Percentiles rank a stretch among this genome's conserved stretches.
phyloP scores from a whole-genome alignment of 805 yeast genomes.

The Saccharomycopsis vini region DNA sequence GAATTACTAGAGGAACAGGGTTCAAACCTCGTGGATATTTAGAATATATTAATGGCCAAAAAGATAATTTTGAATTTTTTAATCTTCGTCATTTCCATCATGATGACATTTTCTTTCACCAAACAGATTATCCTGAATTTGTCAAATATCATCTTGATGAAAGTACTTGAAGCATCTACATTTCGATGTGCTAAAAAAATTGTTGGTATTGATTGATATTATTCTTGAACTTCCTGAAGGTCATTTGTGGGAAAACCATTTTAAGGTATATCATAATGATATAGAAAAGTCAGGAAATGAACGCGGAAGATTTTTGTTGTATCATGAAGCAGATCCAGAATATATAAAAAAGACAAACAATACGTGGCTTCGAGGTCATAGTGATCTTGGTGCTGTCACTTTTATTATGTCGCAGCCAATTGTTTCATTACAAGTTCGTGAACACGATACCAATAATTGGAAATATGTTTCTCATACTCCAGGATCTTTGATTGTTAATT shows the following conservation, averaged over 20 bases:
- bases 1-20: conserved; percentile 35
- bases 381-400: conserved; percentile 32
- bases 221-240: conserved; percentile 40
- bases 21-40: conserved; percentile 37
- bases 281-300: conserved; percentile 32
- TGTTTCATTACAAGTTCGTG: conserved; percentile 32
- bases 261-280: conserved; percentile 28
- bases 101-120: conserved; percentile 13
- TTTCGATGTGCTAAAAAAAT: conserved; percentile 28
- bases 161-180: conserved; percentile 35
- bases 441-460: conserved; percentile 31
- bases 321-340: conserved; percentile 28
- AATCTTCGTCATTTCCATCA: conserved; percentile 28
- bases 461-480: conserved; percentile 33
- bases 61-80: conserved; percentile 32
- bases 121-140: conserved; percentile 33
- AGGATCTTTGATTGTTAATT: conserved; percentile 32
- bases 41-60: conserved; percentile 31
- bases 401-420: conserved; percentile 36
- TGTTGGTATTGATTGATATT: conserved; percentile 35
- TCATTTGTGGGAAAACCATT: conserved; percentile 30
- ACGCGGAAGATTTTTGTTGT: conserved; percentile 31
- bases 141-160: conserved; percentile 30
- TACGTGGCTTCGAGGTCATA: conserved; percentile 37
- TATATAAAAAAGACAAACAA: conserved; percentile 28